A percentile compares a stretch with the other conserved stretches of the same genome.
Evolutionary conservation across 2,329 filamentous ascomycete genomes (phyloP).

Genomic region (Aspergillus pseudoglaucus): DNA sequence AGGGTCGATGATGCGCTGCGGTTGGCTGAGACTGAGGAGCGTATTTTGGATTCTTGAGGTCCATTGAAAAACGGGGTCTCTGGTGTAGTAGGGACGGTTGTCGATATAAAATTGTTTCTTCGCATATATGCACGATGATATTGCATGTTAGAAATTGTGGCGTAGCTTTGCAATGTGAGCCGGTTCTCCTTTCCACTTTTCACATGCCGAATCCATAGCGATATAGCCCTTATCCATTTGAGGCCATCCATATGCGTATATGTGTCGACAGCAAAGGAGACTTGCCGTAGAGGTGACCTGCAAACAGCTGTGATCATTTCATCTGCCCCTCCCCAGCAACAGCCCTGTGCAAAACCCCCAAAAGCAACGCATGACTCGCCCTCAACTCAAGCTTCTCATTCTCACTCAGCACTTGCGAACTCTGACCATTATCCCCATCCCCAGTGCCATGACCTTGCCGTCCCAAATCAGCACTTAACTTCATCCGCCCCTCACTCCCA

Average conservation of each 20-base stretch:
- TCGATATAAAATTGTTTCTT: background rate
- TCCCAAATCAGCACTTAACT: slow-evolving; percentile 24
- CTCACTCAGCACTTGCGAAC: slow-evolving; percentile 5
- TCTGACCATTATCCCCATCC: slow-evolving; percentile 14
- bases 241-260: too few species aligned
- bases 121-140: background rate
- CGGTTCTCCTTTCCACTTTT: too few species aligned
- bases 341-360: slow-evolving; percentile 24
- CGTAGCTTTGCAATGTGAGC: background rate
- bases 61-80: too few species aligned
- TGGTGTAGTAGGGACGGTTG: background rate
- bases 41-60: slow-evolving; percentile 30
- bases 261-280: too few species aligned
- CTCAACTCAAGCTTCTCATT: slow-evolving; percentile 17
- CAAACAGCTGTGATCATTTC: background rate
- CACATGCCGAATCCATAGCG: too few species aligned
- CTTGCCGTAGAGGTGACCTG: too few species aligned
- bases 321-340: slow-evolving; percentile 12
- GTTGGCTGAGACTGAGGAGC: slow-evolving; percentile 66
- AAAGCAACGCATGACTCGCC: slow-evolving; percentile 28
- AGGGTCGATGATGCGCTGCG: slow-evolving; percentile 79
- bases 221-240: too few species aligned
- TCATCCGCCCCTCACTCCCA: slow-evolving; percentile 33
- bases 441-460: slow-evolving; percentile 1
- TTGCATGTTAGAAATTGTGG: background rate